Percentiles rank a stretch among this genome's conserved stretches.
Evolutionary conservation across 1,284 basidiomycete genomes (phyloP).

Genomic region (Cerioporus squamosus): DNA sequence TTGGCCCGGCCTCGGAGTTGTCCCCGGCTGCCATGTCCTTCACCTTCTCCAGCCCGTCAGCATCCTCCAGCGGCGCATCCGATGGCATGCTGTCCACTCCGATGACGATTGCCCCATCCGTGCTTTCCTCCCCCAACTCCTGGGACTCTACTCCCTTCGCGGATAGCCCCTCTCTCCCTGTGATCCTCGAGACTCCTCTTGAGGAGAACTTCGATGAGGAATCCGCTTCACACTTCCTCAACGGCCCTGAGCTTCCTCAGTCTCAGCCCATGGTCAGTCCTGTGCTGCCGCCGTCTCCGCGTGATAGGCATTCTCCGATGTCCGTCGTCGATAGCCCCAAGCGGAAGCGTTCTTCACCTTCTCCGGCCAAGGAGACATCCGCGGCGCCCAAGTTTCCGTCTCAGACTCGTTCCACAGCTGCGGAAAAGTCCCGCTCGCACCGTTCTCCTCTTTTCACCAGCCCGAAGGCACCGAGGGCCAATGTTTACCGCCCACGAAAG

Average conservation of each 20-base stretch:
- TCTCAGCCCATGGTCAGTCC: background rate
- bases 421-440: background rate
- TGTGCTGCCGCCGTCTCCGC: background rate
- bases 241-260: too few relatives aligned
- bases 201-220: background rate
- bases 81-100: constrained; percentile 7
- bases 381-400: background rate
- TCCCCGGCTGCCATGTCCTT: background rate
- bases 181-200: background rate
- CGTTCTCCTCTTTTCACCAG: background rate
- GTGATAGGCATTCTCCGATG: background rate
- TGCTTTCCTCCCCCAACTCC: constrained; percentile 4
- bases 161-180: background rate
- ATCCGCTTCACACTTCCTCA: background rate
- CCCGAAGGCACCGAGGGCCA: background rate
- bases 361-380: background rate
- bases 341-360: constrained; percentile 3
- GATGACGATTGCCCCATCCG: constrained; percentile 8
- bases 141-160: background rate
- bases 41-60: constrained; percentile 2
- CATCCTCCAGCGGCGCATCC: background rate
- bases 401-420: background rate
- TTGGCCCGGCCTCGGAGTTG: background rate
- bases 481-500: background rate
- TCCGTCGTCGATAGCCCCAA: background rate